Conservation (phyloP, 176 grass and related monocot species). For the Oropetium thomaeum region DNA sequence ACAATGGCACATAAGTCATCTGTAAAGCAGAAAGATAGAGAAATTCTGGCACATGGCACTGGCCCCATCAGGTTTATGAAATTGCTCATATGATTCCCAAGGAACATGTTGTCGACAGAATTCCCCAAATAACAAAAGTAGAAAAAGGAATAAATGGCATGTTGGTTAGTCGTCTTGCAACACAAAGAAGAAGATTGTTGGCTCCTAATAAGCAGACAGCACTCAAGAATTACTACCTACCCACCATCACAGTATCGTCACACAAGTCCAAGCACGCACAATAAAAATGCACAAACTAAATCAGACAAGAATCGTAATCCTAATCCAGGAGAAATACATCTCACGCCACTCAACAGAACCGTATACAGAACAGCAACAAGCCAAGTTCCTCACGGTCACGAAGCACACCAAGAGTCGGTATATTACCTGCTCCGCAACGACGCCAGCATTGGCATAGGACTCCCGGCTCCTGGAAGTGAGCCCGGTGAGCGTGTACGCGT, state of each 20-base stretch:
- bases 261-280: constrained; percentile 40
- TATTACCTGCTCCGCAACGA: constrained; percentile 89
- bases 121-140: constrained; percentile 22
- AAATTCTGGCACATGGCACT: not conserved
- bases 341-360: constrained; percentile 1
- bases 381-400: not conserved
- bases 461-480: constrained; percentile 92
- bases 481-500: constrained; percentile 91
- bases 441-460: constrained; percentile 94
- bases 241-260: constrained; percentile 26
- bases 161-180: constrained; percentile 24
- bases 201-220: constrained; percentile 49
- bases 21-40: constrained; percentile 23
- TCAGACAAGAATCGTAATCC: constrained; percentile 9
- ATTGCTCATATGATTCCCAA: constrained; percentile 42
- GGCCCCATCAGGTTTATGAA: constrained; percentile 20
- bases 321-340: constrained; percentile 21
- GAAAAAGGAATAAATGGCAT: constrained; percentile 33
- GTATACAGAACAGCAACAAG: constrained; percentile 2
- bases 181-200: constrained; percentile 37
- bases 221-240: constrained; percentile 40
- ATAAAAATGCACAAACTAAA: constrained; percentile 21
- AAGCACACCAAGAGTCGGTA: constrained; percentile 1
- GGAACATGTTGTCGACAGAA: not conserved
- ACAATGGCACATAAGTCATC: constrained; percentile 9